These are phyloP conservation scores for Nakazawaea anatomiae DNA, from an alignment of 805 yeast species.

Conservation along the genomic window DNA sequence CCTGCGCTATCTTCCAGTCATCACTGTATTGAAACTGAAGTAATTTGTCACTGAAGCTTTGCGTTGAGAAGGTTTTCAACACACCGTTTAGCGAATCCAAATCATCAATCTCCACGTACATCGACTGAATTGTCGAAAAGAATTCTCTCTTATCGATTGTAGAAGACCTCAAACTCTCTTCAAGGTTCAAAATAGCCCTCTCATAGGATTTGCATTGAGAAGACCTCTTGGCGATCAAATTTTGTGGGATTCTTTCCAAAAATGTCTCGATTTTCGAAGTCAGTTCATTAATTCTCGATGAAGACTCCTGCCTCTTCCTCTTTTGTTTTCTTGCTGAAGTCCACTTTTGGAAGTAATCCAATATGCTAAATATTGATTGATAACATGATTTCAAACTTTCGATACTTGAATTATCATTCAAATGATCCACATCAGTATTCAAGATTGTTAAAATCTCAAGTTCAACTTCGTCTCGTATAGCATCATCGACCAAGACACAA, in stretches of 20 bases:
- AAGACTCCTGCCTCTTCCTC: slow-evolving; percentile 19
- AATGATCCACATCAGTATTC: slow-evolving; percentile 34
- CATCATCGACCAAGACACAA: slow-evolving; percentile 42
- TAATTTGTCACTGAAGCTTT: slow-evolving; percentile 68
- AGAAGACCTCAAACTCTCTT: slow-evolving; percentile 54
- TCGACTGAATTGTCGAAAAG: slow-evolving; percentile 56
- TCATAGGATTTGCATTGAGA: slow-evolving; percentile 83
- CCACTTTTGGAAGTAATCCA: slow-evolving; percentile 87
- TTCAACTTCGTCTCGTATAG: slow-evolving; percentile 37
- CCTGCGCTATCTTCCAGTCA: slow-evolving; percentile 83
- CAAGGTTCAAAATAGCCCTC: slow-evolving; percentile 79
- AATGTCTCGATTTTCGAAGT: slow-evolving; percentile 37
- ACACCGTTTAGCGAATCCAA: slow-evolving; percentile 87
- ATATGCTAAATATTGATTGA: slow-evolving; percentile 66
- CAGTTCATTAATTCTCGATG: slow-evolving; percentile 22
- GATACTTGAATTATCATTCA: slow-evolving; percentile 43
- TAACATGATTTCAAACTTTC: slow-evolving; percentile 63
- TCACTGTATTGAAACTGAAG: slow-evolving; percentile 78
- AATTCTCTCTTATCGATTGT: slow-evolving; percentile 30
- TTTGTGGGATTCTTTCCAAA: slow-evolving; percentile 54
- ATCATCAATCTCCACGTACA: slow-evolving; percentile 86
- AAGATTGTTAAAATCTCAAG: slow-evolving; percentile 60
- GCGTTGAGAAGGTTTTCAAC: slow-evolving; percentile 63
- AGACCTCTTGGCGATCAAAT: slow-evolving; percentile 69
- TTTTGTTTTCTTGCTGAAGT: slow-evolving; percentile 32